phyloP scores from a whole-genome alignment of 2,329 filamentous ascomycete species.

The Cladorrhinum sp. region DNA sequence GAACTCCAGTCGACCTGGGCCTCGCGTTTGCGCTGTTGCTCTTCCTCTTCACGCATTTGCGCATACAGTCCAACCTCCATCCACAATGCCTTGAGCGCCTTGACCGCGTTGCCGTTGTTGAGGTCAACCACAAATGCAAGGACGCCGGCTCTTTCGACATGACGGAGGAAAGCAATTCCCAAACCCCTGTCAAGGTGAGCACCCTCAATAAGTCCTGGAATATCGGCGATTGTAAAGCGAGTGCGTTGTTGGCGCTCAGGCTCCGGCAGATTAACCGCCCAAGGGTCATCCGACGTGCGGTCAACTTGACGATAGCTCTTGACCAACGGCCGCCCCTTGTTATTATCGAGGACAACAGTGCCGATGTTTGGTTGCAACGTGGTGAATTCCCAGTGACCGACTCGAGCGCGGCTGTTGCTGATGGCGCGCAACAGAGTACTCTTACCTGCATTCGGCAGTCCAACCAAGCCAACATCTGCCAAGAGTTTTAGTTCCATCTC shows the following conservation, averaged over 20 bases:
- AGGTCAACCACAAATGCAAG: constrained; percentile 93
- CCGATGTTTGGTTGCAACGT: constrained; percentile 94
- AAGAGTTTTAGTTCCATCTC: constrained; percentile 92
- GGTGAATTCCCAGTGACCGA: constrained; percentile 96
- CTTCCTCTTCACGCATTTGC: constrained; percentile 70
- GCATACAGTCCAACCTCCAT: constrained; percentile 85
- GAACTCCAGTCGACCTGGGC: constrained; percentile 57
- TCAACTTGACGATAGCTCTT: constrained; percentile 39
- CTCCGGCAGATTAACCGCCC: constrained; percentile 34
- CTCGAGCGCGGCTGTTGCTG: constrained; percentile 81
- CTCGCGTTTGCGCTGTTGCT: constrained; percentile 61
- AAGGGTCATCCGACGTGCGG: constrained; percentile 39
- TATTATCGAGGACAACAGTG: constrained; percentile 87
- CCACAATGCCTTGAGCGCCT: constrained; percentile 80
- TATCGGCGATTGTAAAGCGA: constrained; percentile 90
- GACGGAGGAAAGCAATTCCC: constrained; percentile 85
- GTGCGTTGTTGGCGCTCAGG: constrained; percentile 58
- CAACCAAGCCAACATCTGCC: constrained; percentile 91
- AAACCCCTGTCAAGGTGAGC: constrained; percentile 90
- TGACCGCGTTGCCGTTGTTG: constrained; percentile 71
- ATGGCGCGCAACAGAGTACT: constrained; percentile 85
- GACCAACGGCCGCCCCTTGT: constrained; percentile 68
- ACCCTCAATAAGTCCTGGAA: constrained; percentile 87
- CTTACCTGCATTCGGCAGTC: constrained; percentile 93
- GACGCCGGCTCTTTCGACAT: constrained; percentile 90